Base-by-base conservation (phyloP, 2,329 filamentous ascomycete species). In the Fusarium sp. region DNA sequence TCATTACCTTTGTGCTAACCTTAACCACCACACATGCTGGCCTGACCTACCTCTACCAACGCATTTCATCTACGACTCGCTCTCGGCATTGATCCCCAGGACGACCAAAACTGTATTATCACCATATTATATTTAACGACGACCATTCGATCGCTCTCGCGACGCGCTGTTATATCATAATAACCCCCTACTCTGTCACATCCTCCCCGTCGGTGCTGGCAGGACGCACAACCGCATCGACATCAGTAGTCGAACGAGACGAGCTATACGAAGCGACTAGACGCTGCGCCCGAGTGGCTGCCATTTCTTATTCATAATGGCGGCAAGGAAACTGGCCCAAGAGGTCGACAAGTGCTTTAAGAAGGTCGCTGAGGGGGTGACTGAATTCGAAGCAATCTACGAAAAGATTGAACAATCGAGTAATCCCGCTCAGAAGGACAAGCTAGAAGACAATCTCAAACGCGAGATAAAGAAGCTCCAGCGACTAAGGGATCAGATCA, bases 341-440 rank as follows among this genome's bases (percentile, higher is more conserved):
- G 96, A 99, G 84, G 95, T 98, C 77, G 96, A 99, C 79, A 97
- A 98, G 85, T 97, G 93, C 88, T 98, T 98, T 89, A 99, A 99
- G 84, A 97, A 97, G 86, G 94, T 98, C 77, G 88, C 89, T 47
- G 95, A 98, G 84, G 96, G 96, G 55, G 94, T 98, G 57, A 86
- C 90, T 68, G 92, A 94, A 70, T 99, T 99, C 81, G 94, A 98
- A 79, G 87, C 86, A 77, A 98, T 98, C 77, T 97, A 98, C 84
- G 96, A 98, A 75, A 99, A 99, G 89, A 97, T 99, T 72, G 92
- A 95, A 77, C 90, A 94, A 74, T 94, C 94, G 54, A 93, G 90
- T 77, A 98, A 98, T 83, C 89, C 92, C 57, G 93, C 96, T 66
- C 96, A 98, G 82, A 97, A 98, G 80, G 96, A 98, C 83, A 99